These are phyloP conservation scores for Dryas drummondii DNA, from an alignment of 306 rosid genomes.

Conservation along the genomic window DNA sequence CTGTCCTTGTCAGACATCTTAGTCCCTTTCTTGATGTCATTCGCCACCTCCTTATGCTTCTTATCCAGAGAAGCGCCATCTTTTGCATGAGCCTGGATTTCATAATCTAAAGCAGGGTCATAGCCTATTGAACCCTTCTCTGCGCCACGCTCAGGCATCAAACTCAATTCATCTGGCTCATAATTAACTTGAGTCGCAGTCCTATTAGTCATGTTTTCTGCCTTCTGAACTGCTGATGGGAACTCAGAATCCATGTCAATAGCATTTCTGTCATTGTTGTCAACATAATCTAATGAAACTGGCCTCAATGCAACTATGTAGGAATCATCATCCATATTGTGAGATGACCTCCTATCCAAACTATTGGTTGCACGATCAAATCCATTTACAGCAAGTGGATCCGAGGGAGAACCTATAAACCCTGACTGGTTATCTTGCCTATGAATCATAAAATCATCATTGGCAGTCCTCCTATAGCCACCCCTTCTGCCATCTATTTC, in stretches of 20 bases:
- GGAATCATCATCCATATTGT: slow-evolving; percentile 71
- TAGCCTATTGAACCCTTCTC: slow-evolving; percentile 64
- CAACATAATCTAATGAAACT: slow-evolving; percentile 45
- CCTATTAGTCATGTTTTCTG: slow-evolving; percentile 43
- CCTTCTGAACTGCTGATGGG: slow-evolving; percentile 44
- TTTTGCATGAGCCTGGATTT: slow-evolving; percentile 58
- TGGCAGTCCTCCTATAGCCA: slow-evolving; percentile 49
- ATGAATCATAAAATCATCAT: slow-evolving; percentile 69
- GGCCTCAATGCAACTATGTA: slow-evolving; percentile 73
- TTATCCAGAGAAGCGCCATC: slow-evolving; percentile 38
- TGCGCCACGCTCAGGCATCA: slow-evolving; percentile 75
- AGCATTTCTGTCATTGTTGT: slow-evolving; percentile 59
- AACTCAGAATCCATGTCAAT: slow-evolving; percentile 81
- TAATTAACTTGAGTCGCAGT: slow-evolving; percentile 43
- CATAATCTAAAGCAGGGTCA: slow-evolving; percentile 89
- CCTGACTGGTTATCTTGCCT: slow-evolving; percentile 48
- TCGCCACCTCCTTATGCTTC: slow-evolving; percentile 45
- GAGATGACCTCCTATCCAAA: slow-evolving; percentile 54
- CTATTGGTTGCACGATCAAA: slow-evolving; percentile 42
- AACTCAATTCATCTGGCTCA: slow-evolving; percentile 77
- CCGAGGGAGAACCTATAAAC: slow-evolving; percentile 39
- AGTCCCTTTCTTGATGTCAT: slow-evolving; percentile 49
- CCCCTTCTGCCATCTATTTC: slow-evolving; percentile 64
- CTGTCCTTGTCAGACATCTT: slow-evolving; percentile 60
- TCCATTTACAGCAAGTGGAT: slow-evolving; percentile 53